Evolutionary conservation across 1,284 basidiomycete species (phyloP).

Genomic region (Malassezia cuniculi): DNA sequence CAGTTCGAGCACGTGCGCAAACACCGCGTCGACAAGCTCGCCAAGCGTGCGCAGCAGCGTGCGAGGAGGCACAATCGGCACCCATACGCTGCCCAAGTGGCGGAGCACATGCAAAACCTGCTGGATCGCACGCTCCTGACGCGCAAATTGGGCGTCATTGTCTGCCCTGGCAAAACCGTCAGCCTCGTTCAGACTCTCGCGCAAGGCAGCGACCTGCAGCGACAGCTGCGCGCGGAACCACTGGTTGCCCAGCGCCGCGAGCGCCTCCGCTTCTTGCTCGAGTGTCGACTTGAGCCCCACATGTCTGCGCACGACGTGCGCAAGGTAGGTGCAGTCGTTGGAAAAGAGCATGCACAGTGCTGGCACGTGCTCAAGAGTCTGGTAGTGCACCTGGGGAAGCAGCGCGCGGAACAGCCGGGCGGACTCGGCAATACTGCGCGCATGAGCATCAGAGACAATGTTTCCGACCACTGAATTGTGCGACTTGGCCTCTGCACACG

Average conservation of each 20-base stretch:
- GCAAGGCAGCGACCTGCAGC: conserved; percentile 48
- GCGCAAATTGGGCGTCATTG: conserved; percentile 63
- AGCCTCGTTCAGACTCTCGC: conserved; percentile 53
- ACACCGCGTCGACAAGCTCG: conserved; percentile 58
- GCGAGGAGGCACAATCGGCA: conserved; percentile 50
- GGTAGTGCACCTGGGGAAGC: conserved; percentile 59
- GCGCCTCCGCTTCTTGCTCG: conserved; percentile 17
- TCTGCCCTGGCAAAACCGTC: conserved; percentile 61
- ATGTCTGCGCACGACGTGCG: conserved; percentile 39
- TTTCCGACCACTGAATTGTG: too few species aligned
- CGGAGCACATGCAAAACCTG: conserved; percentile 59
- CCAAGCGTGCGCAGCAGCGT: conserved; percentile 51
- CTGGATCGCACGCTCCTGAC: conserved; percentile 61
- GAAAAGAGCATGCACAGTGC: conserved; percentile 63
- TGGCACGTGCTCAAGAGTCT: conserved; percentile 51
- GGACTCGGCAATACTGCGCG: conserved; percentile 1
- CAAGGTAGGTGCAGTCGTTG: conserved; percentile 70
- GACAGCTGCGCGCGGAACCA: conserved; percentile 30
- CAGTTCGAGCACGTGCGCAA: conserved; percentile 59
- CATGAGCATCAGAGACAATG: too few species aligned
- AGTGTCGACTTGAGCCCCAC: conserved; percentile 42
- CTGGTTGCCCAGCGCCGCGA: conserved; percentile 19
- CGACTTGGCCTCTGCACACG: too few species aligned
- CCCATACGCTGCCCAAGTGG: conserved; percentile 57
- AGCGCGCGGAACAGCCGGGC: conserved; percentile 52